phyloP scores from a whole-genome alignment of 2,329 filamentous ascomycete genomes.

The Scedosporium boydii region DNA sequence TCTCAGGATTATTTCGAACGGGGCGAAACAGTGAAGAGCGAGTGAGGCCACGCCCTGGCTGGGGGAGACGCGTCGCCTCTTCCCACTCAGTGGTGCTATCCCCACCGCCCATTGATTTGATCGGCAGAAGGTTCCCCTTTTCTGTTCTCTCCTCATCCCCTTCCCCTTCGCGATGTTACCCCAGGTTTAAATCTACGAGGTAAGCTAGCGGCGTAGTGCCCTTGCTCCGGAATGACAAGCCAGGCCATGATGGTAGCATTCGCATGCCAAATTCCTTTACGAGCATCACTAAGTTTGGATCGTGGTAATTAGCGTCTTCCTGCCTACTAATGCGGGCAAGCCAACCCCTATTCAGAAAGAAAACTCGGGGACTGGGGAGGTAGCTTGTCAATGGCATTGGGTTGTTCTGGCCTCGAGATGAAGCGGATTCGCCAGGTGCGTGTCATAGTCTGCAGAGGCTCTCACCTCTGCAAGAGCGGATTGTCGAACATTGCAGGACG shows the following conservation, averaged over 20 bases:
- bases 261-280: not conserved
- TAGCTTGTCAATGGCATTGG: too few species aligned
- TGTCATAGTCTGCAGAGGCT: too few species aligned
- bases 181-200: not conserved
- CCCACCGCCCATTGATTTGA: not conserved
- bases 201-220: not conserved
- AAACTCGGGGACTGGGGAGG: not conserved
- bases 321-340: not conserved
- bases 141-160: not conserved
- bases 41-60: not conserved
- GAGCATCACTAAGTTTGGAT: not conserved
- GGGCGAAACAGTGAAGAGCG: not conserved
- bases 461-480: too few species aligned
- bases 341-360: not conserved
- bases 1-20: too few species aligned
- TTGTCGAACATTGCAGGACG: too few species aligned
- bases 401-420: too few species aligned
- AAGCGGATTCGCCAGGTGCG: too few species aligned
- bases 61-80: not conserved
- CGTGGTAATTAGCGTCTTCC: not conserved
- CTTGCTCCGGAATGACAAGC: not conserved
- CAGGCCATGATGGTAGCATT: not conserved
- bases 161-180: not conserved
- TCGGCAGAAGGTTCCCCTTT: not conserved
- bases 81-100: not conserved